Evolutionary conservation across 306 rosid genomes (phyloP).

Genomic region (Rosa persica): DNA sequence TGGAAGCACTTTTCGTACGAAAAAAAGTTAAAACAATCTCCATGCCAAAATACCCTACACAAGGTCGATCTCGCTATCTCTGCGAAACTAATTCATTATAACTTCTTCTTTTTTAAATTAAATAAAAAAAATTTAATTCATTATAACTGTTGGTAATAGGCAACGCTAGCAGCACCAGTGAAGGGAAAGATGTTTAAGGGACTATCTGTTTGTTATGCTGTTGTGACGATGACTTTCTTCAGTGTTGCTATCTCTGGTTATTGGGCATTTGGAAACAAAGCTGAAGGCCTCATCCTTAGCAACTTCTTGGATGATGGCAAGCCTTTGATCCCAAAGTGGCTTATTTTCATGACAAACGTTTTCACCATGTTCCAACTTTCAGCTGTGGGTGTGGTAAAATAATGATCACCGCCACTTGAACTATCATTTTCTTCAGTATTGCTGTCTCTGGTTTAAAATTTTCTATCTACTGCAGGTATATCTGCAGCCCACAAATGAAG

Average conservation of each 20-base stretch:
- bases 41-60: background rate
- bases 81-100: background rate
- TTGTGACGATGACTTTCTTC: constrained; percentile 52
- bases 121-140: no score
- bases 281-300: constrained; percentile 50
- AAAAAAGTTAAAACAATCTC: background rate
- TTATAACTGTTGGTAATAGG: constrained; percentile 34
- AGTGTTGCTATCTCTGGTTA: constrained; percentile 71
- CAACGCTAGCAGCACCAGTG: constrained; percentile 74
- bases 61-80: background rate
- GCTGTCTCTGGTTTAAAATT: background rate
- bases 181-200: constrained; percentile 92
- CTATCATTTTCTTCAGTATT: background rate
- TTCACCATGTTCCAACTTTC: constrained; percentile 69
- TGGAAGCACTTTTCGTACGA: background rate
- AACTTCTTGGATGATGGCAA: constrained; percentile 57
- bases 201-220: constrained; percentile 51
- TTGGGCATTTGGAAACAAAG: constrained; percentile 78
- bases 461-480: constrained; percentile 49
- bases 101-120: no score
- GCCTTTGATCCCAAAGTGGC: constrained; percentile 64
- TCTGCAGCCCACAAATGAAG: constrained; percentile 74
- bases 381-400: constrained; percentile 67
- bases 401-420: background rate
- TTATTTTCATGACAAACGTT: constrained; percentile 56